Base-by-base conservation (phyloP, 768 basidiomycete species). In the Mycena galopus region DNA sequence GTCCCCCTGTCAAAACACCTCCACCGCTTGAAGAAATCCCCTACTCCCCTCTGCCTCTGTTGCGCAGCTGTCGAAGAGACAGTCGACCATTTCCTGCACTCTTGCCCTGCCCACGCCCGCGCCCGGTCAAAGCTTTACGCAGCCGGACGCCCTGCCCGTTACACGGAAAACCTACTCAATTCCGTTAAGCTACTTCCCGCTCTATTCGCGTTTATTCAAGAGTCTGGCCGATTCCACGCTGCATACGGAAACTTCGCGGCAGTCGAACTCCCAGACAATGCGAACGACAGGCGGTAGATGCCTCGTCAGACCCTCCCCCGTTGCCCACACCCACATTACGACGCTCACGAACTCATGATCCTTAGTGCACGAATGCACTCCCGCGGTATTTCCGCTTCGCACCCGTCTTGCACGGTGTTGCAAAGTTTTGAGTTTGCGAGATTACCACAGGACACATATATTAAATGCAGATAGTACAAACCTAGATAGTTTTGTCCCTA, bases 171-270 rank as follows among this genome's bases (percentile, higher is more conserved):
- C 8, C 8, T 61, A 2, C 59, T 61, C 6, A 16, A 8, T 23
- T 25, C 27, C 19, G 37, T 37, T 23, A 42, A 61, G 14, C 59
- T 61, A 4, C 25, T 37, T 9, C 59, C 59, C 37, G 4, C 5
- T 0, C 37, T 61, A 5, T 61, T 61, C 35, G n/a, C 8, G 0
- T 61, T 25, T 16, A 17, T 61, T 3, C 59, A 61, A 27, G 17
- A 33, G 1, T 42, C 59, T 0, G 35, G 37, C 0, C 59, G 59
- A 12, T 61, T 61, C 59, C 37, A 27, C 37, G n/a, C 37, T 10
- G 59, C 44, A 4, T 61, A 25, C 59, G 59, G 59, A 23, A 37
- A 61, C 35, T 61, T 61, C 59, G n/a, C n/a, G n/a, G n/a, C n/a
- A n/a, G n/a, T n/a, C n/a, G n/a, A n/a, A n/a, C n/a, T n/a, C n/a